Base-by-base conservation (phyloP, 2,329 filamentous ascomycete genomes). In the Orbilia oligospora region DNA sequence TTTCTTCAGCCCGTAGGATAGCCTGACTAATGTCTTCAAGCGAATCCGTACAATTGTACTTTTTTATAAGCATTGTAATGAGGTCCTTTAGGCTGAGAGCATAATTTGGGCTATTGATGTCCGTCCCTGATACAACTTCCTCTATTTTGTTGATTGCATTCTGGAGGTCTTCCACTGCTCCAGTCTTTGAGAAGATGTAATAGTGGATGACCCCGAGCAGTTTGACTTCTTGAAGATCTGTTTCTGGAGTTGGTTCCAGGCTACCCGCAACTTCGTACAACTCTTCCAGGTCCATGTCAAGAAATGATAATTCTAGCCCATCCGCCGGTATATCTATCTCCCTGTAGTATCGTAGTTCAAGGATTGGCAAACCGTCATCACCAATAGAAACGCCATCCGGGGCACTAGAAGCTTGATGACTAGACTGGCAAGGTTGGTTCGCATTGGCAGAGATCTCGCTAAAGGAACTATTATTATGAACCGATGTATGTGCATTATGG, bases 1-100 rank as follows among this genome's bases (percentile, higher is more conserved):
- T 56, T 30, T 33, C 53, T 30, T 56, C 53, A 8, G 53, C 24
- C 3, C 53, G 53, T 8, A 56, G 24, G n/a, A 56, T 56, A n/a
- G 53, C 53, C 8, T n/a, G 20, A 24, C 30, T 22, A 24, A 56
- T 8, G 33, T 56, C 53, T 33, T 8, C 18, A 24, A 30, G 18
- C 6, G 53, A 56, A 56, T 56, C 30, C 5, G 20, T 56, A 30
- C 53, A 56, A 3, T 30, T 30, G 18, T n/a, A 56, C 53, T 30
- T 56, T 22, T 56, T 56, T 8, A 56, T 24, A 2, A 56, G 53
- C 24, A 56, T 30, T 2, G 30, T 30, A 33, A 56, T 56, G 53
- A 56, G 53, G 12, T 56, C n/a, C 5, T n/a, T 56, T 30, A 56
- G 24, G 4, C 24, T 1, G 16, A 30, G 20, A 1, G 9, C 53